Base-by-base conservation (phyloP, 345 rosid genomes). In the Crucihimalaya himalaica region DNA sequence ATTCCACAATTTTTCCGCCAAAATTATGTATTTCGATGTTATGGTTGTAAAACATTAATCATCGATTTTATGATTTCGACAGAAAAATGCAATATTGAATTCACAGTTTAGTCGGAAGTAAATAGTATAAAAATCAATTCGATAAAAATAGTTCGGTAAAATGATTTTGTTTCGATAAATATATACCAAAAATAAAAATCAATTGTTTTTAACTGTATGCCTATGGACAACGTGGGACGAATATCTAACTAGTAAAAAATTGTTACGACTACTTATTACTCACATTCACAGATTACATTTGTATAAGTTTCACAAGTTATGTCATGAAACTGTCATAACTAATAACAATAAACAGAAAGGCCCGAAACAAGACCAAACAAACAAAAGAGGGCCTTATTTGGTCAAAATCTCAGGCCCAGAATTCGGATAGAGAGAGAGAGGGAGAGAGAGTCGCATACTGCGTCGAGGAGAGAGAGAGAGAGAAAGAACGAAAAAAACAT, bases 381-480 rank as follows among this genome's bases (percentile, higher is more conserved):
- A 47, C 8, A 37, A 8, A 39, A 35, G 31, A 4, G 1, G 70
- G 56, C 74, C 58, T 61, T 61, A 25, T 61, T 40, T 57, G 8
- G 48, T 46, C 19, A 63, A 66, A 47, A 13, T 19, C 11, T 12
- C 39, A 65, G 77, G 77, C 80, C 80, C 80, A 77, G 9, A 62
- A 54, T 18, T 40, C 5, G 29, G 10, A 39, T n/a, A n/a, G 23
- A 40, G 63, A 42, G 58, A 47, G 77, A 66, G 23, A 39, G 61
- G 42, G 58, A 47, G 77, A 67, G 79, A 76, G 75, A 21, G 40
- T 53, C 72, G 76, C 77, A 77, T 71, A 77, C 75, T 71, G 73
- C 77, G 56, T 77, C 80, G 77, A 71, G 71, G 80, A 71, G 80
- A 77, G 76, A 29, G 58, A 42, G 6, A 72, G 77, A 70, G 66